Percentiles rank a stretch among this genome's conserved stretches.
Conservation (phyloP, 371 early-diverging fungal species). For the Apophysomyces trapeziformis region DNA sequence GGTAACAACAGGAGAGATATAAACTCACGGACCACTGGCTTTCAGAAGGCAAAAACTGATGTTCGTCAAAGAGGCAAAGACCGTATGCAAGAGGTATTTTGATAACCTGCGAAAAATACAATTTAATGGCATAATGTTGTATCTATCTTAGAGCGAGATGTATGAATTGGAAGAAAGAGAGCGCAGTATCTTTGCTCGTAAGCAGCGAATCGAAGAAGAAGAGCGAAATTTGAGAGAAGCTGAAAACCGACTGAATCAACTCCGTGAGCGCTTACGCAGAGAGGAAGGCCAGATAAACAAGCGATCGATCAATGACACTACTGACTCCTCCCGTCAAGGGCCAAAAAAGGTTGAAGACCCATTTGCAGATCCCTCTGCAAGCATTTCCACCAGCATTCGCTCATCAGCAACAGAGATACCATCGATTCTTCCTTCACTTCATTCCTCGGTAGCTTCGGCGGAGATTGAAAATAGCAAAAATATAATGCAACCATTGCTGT, state of each 20-base stretch:
- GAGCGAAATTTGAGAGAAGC: background rate
- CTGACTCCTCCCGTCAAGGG: background rate
- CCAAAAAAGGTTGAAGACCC: background rate
- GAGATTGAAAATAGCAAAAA: background rate
- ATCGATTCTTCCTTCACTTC: background rate
- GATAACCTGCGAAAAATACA: background rate
- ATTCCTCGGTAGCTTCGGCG: background rate
- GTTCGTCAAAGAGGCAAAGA: background rate
- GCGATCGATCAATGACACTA: background rate
- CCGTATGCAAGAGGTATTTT: background rate
- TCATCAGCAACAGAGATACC: background rate
- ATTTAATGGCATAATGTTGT: background rate
- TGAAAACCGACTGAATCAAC: background rate
- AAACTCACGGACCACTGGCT: background rate
- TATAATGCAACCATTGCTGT: too few relatives aligned
- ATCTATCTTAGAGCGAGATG: background rate
- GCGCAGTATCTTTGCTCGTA: conserved; percentile 5
- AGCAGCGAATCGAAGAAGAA: background rate
- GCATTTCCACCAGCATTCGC: background rate
- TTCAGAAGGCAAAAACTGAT: background rate
- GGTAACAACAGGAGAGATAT: background rate
- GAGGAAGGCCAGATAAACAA: background rate
- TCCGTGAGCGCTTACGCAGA: background rate
- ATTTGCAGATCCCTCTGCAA: background rate
- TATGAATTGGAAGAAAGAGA: background rate